Conservation (phyloP, 2,329 filamentous ascomycete species). For the Chrysosporium keratinophilum region DNA sequence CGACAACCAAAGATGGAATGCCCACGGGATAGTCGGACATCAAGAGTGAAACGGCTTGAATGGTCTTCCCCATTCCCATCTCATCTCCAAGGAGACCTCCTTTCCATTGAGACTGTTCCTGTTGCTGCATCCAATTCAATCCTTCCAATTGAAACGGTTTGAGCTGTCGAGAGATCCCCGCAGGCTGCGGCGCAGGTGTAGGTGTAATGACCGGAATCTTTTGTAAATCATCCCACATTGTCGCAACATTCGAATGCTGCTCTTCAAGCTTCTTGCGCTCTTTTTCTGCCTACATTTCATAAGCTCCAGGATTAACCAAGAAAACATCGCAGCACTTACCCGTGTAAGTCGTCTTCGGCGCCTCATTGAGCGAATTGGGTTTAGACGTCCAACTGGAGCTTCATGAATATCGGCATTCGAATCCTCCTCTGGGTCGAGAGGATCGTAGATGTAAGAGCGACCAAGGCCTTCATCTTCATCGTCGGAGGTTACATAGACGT, state of each 20-base stretch:
- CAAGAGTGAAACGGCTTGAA: slow-evolving; percentile 92
- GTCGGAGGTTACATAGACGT: not conserved
- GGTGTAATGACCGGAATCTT: slow-evolving; percentile 56
- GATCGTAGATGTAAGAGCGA: not conserved
- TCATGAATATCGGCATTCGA: too few relatives aligned
- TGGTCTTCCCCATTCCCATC: slow-evolving; percentile 98
- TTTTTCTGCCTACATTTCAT: slow-evolving; percentile 29
- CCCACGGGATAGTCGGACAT: slow-evolving; percentile 93
- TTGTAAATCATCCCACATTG: slow-evolving; percentile 75
- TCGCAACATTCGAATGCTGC: slow-evolving; percentile 65
- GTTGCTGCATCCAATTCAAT: slow-evolving; percentile 83
- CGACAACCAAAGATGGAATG: slow-evolving; percentile 72
- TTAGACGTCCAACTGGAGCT: too few relatives aligned
- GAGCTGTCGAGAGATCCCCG: slow-evolving; percentile 66
- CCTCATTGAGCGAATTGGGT: not conserved
- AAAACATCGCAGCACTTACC: not conserved
- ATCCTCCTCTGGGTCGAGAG: too few relatives aligned
- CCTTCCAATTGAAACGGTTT: slow-evolving; percentile 94
- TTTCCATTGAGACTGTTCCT: slow-evolving; percentile 76
- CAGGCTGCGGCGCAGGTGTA: slow-evolving; percentile 58
- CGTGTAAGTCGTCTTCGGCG: not conserved
- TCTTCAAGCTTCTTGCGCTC: slow-evolving; percentile 60
- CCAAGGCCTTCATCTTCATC: slow-evolving; percentile 10
- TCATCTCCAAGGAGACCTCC: slow-evolving; percentile 91
- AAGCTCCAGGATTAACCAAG: not conserved